Conservation (phyloP, 75 land plant species). For the Chamaecyparis obtusa region DNA sequence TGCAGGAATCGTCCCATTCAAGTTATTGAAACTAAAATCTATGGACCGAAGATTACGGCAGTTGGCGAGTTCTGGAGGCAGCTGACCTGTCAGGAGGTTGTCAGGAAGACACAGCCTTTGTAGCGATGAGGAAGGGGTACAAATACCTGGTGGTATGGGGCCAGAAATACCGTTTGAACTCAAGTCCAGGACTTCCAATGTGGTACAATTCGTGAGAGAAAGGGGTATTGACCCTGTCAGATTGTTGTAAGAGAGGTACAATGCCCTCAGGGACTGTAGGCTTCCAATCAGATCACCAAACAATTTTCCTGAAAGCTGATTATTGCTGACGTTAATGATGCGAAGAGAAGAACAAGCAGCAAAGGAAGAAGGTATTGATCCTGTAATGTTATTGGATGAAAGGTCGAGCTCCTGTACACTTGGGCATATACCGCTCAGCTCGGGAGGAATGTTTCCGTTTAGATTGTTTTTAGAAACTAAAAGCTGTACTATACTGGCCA, state of each 20-base stretch:
- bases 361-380: slow-evolving; percentile 50
- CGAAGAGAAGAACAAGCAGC: slow-evolving; percentile 37
- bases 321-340: slow-evolving; percentile 39
- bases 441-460: slow-evolving; percentile 57
- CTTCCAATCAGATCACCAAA: slow-evolving; percentile 30
- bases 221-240: slow-evolving; percentile 51
- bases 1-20: slow-evolving; percentile 45
- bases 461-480: slow-evolving; percentile 52
- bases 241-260: slow-evolving; percentile 58
- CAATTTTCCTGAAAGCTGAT: slow-evolving; percentile 54
- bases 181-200: slow-evolving; percentile 49
- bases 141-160: slow-evolving; percentile 45
- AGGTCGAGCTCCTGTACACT: slow-evolving; percentile 54
- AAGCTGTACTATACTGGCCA: slow-evolving; percentile 33
- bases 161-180: slow-evolving; percentile 63
- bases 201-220: slow-evolving; percentile 33
- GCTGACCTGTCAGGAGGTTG: slow-evolving; percentile 53
- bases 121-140: slow-evolving; percentile 34
- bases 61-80: slow-evolving; percentile 51
- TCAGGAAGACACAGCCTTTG: slow-evolving; percentile 38
- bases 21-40: slow-evolving; percentile 60
- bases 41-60: slow-evolving; percentile 41
- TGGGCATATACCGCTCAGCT: slow-evolving; percentile 36
- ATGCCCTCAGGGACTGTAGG: slow-evolving; percentile 28
- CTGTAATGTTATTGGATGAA: slow-evolving; percentile 34